phyloP scores from a whole-genome alignment of 371 early-diverging fungal species.

The Dichotomocladium elegans region DNA sequence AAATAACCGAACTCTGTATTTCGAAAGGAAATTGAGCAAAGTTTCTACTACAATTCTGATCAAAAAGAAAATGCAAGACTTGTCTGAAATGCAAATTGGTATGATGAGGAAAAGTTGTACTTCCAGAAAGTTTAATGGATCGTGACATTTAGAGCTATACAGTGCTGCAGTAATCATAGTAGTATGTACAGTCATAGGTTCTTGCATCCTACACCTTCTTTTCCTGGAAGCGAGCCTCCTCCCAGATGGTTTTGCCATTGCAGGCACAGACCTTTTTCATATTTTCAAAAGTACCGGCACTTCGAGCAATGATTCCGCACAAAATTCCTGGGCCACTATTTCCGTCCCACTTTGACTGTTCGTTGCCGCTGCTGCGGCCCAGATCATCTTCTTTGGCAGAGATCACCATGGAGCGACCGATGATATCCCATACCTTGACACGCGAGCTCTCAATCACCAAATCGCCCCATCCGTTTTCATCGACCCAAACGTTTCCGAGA shows the following conservation, averaged over 20 bases:
- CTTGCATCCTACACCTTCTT: slow-evolving; percentile 16
- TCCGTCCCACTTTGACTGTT: slow-evolving; percentile 45
- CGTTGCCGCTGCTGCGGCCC: slow-evolving; percentile 17
- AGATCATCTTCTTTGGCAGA: slow-evolving; percentile 51
- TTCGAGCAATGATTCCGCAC: slow-evolving; percentile 84
- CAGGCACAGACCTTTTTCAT: slow-evolving; percentile 87
- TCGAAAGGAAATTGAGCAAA: too few species aligned
- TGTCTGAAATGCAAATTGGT: too few species aligned
- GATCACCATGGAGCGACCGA: slow-evolving; percentile 83
- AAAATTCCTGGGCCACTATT: slow-evolving; percentile 64
- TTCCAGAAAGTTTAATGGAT: too few species aligned
- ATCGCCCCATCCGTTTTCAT: slow-evolving; percentile 74
- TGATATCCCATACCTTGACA: slow-evolving; percentile 81
- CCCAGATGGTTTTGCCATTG: slow-evolving; percentile 84
- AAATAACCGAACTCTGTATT: too few species aligned
- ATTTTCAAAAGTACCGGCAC: slow-evolving; percentile 89
- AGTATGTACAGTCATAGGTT: too few species aligned
- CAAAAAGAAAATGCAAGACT: too few species aligned
- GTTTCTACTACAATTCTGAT: too few species aligned
- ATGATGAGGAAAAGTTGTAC: too few species aligned
- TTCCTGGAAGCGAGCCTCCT: slow-evolving; percentile 53
- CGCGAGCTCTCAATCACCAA: slow-evolving; percentile 66
- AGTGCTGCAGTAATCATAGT: too few species aligned
- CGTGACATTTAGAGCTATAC: too few species aligned
- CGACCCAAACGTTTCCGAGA: slow-evolving; percentile 65